Conservation (phyloP, 345 rosid species). For the Erodium maritimum region DNA sequence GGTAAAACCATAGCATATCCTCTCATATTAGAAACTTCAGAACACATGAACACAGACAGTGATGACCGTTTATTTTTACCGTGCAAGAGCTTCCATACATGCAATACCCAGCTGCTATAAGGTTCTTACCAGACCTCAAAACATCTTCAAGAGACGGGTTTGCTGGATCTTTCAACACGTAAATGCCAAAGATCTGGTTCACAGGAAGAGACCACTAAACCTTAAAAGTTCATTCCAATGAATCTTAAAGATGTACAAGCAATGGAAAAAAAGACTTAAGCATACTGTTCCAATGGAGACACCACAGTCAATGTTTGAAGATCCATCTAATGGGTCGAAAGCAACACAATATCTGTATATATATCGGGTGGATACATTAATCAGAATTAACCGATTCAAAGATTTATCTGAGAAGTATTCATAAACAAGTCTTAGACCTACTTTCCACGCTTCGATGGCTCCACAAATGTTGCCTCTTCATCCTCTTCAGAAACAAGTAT, state of each 20-base stretch:
- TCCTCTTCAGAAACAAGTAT: constrained; percentile 97
- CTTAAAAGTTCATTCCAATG: neutral
- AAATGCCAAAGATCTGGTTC: constrained; percentile 90
- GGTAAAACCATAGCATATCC: neutral
- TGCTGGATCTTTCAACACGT: constrained; percentile 47
- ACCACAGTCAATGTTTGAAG: constrained; percentile 95
- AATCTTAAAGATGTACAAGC: neutral
- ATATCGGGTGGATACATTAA: neutral
- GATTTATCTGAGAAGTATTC: neutral
- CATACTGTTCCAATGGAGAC: constrained; percentile 95
- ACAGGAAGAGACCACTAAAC: constrained; percentile 5
- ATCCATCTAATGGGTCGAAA: constrained; percentile 97
- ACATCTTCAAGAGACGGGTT: constrained; percentile 75
- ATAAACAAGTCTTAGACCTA: constrained; percentile 10
- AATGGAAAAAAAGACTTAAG: neutral
- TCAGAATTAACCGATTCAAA: neutral
- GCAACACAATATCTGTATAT: constrained; percentile 82
- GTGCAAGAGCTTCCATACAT: constrained; percentile 99
- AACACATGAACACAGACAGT: neutral
- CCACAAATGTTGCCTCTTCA: constrained; percentile 85
- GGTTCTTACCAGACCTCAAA: constrained; percentile 76
- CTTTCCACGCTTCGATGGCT: constrained; percentile 69
- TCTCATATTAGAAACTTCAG: neutral
- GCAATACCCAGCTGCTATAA: constrained; percentile 97
- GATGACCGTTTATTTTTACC: constrained; percentile 30